Evolutionary conservation across 2,329 filamentous ascomycete genomes (phyloP).

Genomic region (Scedosporium apiospermum): DNA sequence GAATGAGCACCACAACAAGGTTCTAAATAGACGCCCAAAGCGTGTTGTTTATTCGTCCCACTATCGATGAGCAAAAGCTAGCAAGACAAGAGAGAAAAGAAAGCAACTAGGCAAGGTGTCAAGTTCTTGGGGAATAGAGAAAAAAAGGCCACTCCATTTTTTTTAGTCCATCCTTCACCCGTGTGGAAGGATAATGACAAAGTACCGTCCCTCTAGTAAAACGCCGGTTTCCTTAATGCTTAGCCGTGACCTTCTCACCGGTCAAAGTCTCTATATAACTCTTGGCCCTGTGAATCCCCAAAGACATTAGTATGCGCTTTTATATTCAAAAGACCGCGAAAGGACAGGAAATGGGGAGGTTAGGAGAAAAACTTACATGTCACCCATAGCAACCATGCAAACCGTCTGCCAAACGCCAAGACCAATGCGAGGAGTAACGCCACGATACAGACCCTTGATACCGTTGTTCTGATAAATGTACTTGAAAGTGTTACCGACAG

Average conservation of each 20-base stretch:
- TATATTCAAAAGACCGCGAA: constrained; percentile 4
- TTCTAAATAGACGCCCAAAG: no score
- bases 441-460: constrained; percentile 86
- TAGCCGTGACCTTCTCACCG: constrained; percentile 53
- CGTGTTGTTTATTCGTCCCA: no score
- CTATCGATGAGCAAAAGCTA: no score
- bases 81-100: no score
- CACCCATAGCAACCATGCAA: constrained; percentile 98
- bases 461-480: constrained; percentile 94
- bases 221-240: constrained; percentile 42
- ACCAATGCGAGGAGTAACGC: constrained; percentile 87
- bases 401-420: constrained; percentile 98
- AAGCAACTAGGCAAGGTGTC: no score
- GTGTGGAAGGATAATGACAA: not conserved
- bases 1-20: no score
- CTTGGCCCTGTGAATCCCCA: constrained; percentile 44
- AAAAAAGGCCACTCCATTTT: not conserved
- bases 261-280: constrained; percentile 58
- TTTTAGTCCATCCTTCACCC: not conserved
- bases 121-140: no score
- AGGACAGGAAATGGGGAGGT: not conserved
- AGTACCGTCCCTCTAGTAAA: constrained; percentile 6
- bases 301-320: constrained; percentile 15
- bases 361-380: constrained; percentile 61
- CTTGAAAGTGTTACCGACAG: constrained; percentile 70